Evolutionary conservation across 2,329 filamentous ascomycete genomes (phyloP), one percentile per base, ranked within the genome.

Genomic region (Ciborinia camelliae): DNA sequence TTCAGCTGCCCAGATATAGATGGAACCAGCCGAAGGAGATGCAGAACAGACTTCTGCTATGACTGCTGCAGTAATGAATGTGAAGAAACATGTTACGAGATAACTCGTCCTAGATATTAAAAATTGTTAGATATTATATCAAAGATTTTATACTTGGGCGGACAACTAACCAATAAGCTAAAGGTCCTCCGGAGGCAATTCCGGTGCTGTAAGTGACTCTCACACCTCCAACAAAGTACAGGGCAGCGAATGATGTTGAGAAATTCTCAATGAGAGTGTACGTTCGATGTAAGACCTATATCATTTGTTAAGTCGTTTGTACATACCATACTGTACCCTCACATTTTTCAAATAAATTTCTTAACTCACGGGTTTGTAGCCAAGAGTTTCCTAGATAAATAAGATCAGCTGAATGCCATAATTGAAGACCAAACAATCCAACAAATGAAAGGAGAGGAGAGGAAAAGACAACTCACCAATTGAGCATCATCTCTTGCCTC

Each of bases 181-280:
- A 73, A 67, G 84, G 84, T 50, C 84, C 84, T 63, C 85, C 84
- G 23, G 84, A 84, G 32, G 82, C 83, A 45, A 87, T 85, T 67
- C 84, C 84, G 14, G 84, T 86, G n/a, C 81, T 85, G 71, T 85
- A 87, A 0, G 84, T 86, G 2, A 85, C 82, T 48, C 84, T 80
- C 47, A 86, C 82, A 65, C 82, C 84, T 37, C 84, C 84, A 52
- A 87, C 80, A 65, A 86, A 86, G 74, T 86, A 87, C 2, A 87
- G 76, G 1, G 84, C 84, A 67, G 84, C 83, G 68, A 86, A 86
- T 15, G 82, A 84, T 2, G 84, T 84, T 3, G 83, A 79, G 70
- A 86, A 86, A 73, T 84, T 86, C 71, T 86, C 83, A 62, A 86
- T 79, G 20, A 84, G 76, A 39, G 81, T 81, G 70, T 84, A 85